Evolutionary conservation across 2,329 filamentous ascomycete genomes (phyloP), one percentile per base, ranked within the genome.

Genomic region (Diaporthe vaccinii): DNA sequence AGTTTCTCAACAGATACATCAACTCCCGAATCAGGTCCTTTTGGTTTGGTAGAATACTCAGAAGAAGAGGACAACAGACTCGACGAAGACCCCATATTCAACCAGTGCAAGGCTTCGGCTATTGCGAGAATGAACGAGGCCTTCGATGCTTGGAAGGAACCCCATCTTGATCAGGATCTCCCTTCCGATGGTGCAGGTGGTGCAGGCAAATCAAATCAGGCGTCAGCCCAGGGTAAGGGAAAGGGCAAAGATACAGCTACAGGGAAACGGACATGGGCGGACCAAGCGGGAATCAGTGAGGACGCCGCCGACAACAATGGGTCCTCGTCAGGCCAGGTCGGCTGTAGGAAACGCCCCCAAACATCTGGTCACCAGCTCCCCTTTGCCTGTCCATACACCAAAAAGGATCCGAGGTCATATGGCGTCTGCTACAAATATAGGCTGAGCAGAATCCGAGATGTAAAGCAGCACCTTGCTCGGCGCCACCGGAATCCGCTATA

Each of bases 341-440:
- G 41, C 1, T 9, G 20, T 12, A 39, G 14, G 31, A 68, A 68
- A 20, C 20, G 62, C 10, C 20, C 14, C 1, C 62, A n/a, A 7
- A 28, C 31, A 3, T 41, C 31, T 1, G 14, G 12, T 25, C 46
- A 22, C 2, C 14, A 68, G 8, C 20, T 62, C 1, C 17, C 49
- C 0, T 71, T 74, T 51, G 74, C 72, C 3, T 74, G 72, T 36
- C 74, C 74, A 12, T 74, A 70, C 31, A 73, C 74, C 15, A 76
- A 76, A 20, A 74, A 76, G 39, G 72, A 76, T 7, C 53, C 74
- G 0, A 44, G 25, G 22, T 41, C 49, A 2, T 44, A 74, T 7
- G 46, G 57, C 2, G 58, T 3, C 20, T 76, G 74, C 39, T 74
- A 74, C 36, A 59, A 25, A 20, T 55, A 70, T 2, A 71, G 3